These are phyloP conservation scores for Pythium biforme DNA, from an alignment of 352 stramenopile species.

Conservation along the genomic window DNA sequence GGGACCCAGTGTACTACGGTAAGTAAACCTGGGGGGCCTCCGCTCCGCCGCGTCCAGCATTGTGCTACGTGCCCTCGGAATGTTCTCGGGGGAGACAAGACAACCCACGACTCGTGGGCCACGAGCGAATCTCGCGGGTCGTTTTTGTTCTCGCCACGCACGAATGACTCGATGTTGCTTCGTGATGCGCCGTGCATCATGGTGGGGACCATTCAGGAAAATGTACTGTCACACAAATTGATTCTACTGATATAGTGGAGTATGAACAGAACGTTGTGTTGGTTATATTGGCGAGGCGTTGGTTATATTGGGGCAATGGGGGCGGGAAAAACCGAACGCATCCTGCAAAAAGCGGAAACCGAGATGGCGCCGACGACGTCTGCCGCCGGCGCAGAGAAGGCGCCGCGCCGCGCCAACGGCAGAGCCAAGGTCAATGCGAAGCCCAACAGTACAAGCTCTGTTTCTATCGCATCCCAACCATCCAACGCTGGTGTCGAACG, in stretches of 20 bases:
- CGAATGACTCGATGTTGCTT: slow-evolving; percentile 1
- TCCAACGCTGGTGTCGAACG: neutral
- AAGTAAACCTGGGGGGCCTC: too few species aligned
- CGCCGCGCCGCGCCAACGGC: slow-evolving; percentile 2
- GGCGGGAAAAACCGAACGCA: neutral
- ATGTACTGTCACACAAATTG: neutral
- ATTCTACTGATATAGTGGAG: neutral
- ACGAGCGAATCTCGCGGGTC: slow-evolving; percentile 4
- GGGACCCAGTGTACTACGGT: too few species aligned
- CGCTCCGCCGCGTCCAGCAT: neutral
- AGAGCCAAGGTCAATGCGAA: neutral
- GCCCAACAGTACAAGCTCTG: neutral
- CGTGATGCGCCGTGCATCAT: slow-evolving; percentile 21
- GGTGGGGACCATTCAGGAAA: neutral
- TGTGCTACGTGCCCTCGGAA: neutral
- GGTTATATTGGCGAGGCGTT: neutral
- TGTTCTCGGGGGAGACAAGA: slow-evolving; percentile 3
- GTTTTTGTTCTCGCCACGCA: slow-evolving; percentile 12
- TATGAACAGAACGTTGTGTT: neutral
- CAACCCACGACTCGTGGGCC: too few species aligned
- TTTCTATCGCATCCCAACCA: neutral
- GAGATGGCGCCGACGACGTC: neutral
- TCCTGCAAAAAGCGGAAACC: slow-evolving; percentile 1
- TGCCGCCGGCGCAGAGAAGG: neutral
- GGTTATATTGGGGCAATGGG: neutral